Evolutionary conservation across 1,284 basidiomycete genomes (phyloP), one percentile per base, ranked within the genome.

Genomic region (Ganoderma lucidum): DNA sequence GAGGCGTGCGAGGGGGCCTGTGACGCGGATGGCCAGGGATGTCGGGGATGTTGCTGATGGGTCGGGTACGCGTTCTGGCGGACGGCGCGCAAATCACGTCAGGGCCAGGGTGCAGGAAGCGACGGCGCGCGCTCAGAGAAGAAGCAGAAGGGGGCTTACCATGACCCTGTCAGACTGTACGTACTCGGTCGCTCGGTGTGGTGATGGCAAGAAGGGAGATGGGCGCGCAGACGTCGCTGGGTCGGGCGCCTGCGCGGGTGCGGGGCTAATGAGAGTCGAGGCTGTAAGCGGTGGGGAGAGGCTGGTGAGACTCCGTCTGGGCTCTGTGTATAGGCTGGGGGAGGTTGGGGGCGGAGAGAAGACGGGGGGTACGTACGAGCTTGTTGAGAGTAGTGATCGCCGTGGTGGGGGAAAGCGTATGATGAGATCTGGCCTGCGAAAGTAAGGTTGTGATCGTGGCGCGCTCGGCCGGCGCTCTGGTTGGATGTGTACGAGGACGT

Each of bases 391-490:
- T 55, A 64, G 63, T 64, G 63, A 64, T 64, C 41, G 63, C 37
- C 30, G 35, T 28, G 45, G 42, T 12, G 45, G 30, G 45, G n/a
- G 44, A 8, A n/a, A 32, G 62, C 17, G 35, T 45, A 63, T 53
- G 62, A 63, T 63, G 62, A 23, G 30, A 63, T 63, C 45, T 30
- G 23, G 44, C 39, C n/a, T 23, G 48, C 23, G 53, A 64, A 64
- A 30, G 64, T 10, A 17, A 37, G 35, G 56, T 19, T 59, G 56
- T 60, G 64, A 61, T 65, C 44, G 58, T 60, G 64, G 64, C 58
- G 58, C 64, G 59, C 32, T 30, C 41, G 39, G 59, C 45, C 30
- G n/a, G 60, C 14, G 39, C 19, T 14, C 19, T 28, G 1, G 48
- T 14, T 55, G 14, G 53, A 9, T 28, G n/a, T 23, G 48, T 12